Evolutionary conservation across 352 stramenopile species (phyloP).

Genomic region (Peronospora farinosa): DNA sequence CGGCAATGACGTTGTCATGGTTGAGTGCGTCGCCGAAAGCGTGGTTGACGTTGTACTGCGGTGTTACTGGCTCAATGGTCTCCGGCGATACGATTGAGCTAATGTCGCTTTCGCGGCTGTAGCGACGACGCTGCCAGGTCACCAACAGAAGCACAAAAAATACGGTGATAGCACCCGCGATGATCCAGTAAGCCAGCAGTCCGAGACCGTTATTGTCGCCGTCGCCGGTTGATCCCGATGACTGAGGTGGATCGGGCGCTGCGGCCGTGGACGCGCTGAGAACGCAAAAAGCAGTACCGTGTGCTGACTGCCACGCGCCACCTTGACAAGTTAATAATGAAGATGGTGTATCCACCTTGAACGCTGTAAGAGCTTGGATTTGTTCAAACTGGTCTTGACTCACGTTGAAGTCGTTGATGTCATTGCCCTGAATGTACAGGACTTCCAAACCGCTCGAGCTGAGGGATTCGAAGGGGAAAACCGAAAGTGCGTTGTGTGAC

Average conservation of each 20-base stretch:
- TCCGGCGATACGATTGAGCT: conserved; percentile 25
- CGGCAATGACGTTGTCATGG: conserved; percentile 1
- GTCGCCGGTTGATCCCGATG: conserved; percentile 13
- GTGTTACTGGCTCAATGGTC: conserved; percentile 20
- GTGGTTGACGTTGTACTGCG: conserved; percentile 13
- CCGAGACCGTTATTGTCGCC: conserved; percentile 12
- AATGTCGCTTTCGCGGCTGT: conserved; percentile 16
- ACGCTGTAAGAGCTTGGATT: conserved; percentile 25
- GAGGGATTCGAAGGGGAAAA: conserved; percentile 21
- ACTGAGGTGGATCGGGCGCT: conserved; percentile 13
- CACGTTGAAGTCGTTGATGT: conserved; percentile 38
- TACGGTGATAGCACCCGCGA: conserved; percentile 29
- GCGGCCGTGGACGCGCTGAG: conserved; percentile 25
- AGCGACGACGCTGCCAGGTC: conserved; percentile 26
- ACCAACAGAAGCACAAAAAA: conserved; percentile 32
- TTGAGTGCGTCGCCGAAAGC: conserved; percentile 23
- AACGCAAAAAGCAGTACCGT: conserved; percentile 36
- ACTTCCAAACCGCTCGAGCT: conserved; percentile 26
- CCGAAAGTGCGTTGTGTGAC: conserved; percentile 34
- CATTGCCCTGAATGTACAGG: conserved; percentile 32
- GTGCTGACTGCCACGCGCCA: conserved; percentile 29
- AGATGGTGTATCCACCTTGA: conserved; percentile 25
- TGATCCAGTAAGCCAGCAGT: conserved; percentile 28
- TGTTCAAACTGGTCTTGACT: conserved; percentile 23
- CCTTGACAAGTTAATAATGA: conserved; percentile 20